A percentile compares a stretch with the other conserved stretches of the same genome.
phyloP scores from a whole-genome alignment of 805 yeast species.

The Candida suzukii region DNA sequence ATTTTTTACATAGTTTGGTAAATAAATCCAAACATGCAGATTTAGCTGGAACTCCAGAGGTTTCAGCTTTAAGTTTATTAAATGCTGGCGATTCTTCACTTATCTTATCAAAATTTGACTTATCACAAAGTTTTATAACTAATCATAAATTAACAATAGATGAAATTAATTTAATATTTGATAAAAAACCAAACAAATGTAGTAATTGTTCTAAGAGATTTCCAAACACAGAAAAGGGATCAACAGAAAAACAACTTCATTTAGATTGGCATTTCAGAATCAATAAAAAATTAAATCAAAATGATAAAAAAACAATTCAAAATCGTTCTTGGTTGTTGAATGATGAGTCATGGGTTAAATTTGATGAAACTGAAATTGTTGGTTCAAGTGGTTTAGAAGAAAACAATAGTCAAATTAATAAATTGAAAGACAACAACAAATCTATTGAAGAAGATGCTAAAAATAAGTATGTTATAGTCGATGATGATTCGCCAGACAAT shows the following conservation, averaged over 20 bases:
- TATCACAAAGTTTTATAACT: slow-evolving; percentile 30
- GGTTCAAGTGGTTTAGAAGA: slow-evolving; percentile 25
- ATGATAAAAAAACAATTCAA: slow-evolving; percentile 45
- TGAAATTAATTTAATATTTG: slow-evolving; percentile 39
- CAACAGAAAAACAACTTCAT: slow-evolving; percentile 51
- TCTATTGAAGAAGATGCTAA: slow-evolving; percentile 24
- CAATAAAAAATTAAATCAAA: slow-evolving; percentile 59
- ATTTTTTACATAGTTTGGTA: slow-evolving; percentile 10
- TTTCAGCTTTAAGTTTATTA: background rate
- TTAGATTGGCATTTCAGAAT: slow-evolving; percentile 95
- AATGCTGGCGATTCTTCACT: background rate
- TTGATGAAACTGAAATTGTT: slow-evolving; percentile 60
- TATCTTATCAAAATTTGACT: slow-evolving; percentile 15
- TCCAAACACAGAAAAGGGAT: slow-evolving; percentile 50
- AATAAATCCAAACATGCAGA: slow-evolving; percentile 5
- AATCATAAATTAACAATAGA: slow-evolving; percentile 27
- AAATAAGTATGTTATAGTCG: slow-evolving; percentile 54
- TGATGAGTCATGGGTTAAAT: slow-evolving; percentile 63
- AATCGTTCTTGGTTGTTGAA: slow-evolving; percentile 79
- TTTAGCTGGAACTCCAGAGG: background rate
- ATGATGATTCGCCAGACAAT: slow-evolving; percentile 54
- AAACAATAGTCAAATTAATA: background rate
- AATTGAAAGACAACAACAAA: slow-evolving; percentile 3
- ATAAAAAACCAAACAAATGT: slow-evolving; percentile 71
- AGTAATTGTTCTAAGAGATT: slow-evolving; percentile 87